These are phyloP conservation scores for Onygenales sp. DNA, from an alignment of 2,329 filamentous ascomycete species.

Conservation along the genomic window DNA sequence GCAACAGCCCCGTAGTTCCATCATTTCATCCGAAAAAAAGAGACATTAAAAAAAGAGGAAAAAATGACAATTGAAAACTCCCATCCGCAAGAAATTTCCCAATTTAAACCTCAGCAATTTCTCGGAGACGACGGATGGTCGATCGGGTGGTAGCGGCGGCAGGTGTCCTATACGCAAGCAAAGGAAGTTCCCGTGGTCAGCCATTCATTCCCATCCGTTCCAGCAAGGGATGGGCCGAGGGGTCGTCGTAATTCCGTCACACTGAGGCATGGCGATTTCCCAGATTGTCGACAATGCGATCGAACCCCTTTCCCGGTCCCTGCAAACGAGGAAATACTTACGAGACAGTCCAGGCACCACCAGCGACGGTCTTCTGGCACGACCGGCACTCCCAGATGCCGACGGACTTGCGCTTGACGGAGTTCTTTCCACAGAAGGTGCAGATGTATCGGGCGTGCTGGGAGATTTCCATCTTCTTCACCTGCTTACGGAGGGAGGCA, in stretches of 20 bases:
- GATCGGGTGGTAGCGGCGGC: conserved; percentile 91
- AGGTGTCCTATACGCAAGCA: conserved; percentile 55
- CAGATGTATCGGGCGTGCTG: conserved; percentile 97
- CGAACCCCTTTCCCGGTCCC: too few species aligned
- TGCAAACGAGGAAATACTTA: conserved; percentile 50
- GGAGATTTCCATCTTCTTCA: conserved; percentile 99
- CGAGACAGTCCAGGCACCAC: conserved; percentile 93
- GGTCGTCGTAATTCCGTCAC: neutral
- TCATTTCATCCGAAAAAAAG: conserved; percentile 10
- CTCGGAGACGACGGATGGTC: conserved; percentile 91
- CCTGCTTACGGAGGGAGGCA: conserved; percentile 98
- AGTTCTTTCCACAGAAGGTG: conserved; percentile 98
- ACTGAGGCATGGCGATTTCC: too few species aligned
- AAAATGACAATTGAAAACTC: conserved; percentile 6
- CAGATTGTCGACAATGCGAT: too few species aligned
- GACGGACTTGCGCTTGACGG: conserved; percentile 80
- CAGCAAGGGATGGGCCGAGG: neutral
- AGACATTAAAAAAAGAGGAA: conserved; percentile 6
- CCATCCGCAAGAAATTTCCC: conserved; percentile 18
- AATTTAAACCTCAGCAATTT: conserved; percentile 86
- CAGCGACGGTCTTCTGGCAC: conserved; percentile 89
- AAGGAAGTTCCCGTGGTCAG: conserved; percentile 16
- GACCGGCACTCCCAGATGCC: conserved; percentile 96
- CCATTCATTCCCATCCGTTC: neutral
- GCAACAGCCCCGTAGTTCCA: conserved; percentile 9